phyloP scores from a whole-genome alignment of 2,329 filamentous ascomycete genomes.

The Sclerotinia trifoliorum region DNA sequence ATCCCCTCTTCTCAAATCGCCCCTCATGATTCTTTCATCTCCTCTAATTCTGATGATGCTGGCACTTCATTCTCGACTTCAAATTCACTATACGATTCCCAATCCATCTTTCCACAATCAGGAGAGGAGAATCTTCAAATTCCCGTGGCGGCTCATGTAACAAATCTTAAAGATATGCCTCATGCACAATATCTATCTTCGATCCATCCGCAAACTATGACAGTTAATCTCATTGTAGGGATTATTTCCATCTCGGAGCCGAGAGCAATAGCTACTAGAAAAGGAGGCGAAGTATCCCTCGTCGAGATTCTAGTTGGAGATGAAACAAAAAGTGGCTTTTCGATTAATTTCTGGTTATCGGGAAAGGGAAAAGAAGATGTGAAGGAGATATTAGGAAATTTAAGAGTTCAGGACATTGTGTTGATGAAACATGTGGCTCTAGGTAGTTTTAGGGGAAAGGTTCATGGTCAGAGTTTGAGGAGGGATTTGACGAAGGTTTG shows the following conservation, averaged over 20 bases:
- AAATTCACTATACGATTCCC: conserved; percentile 22
- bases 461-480: conserved; percentile 81
- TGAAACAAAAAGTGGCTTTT: conserved; percentile 78
- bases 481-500: conserved; percentile 67
- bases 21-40: conserved; percentile 31
- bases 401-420: conserved; percentile 74
- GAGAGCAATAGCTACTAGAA: conserved; percentile 59
- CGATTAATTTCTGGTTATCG: conserved; percentile 79
- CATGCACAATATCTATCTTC: conserved; percentile 61
- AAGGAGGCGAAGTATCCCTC: conserved; percentile 61
- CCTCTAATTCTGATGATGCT: conserved; percentile 39
- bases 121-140: conserved; percentile 29
- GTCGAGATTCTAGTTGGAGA: conserved; percentile 81
- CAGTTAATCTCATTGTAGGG: conserved; percentile 77
- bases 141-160: conserved; percentile 46
- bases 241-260: conserved; percentile 68
- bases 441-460: conserved; percentile 69
- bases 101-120: conserved; percentile 20
- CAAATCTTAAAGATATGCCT: conserved; percentile 68
- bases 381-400: conserved; percentile 40
- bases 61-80: conserved; percentile 42
- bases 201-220: conserved; percentile 77
- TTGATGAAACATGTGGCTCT: conserved; percentile 78
- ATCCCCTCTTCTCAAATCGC: conserved; percentile 60
- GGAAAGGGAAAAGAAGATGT: conserved; percentile 34